Conservation (phyloP, 306 rosid genomes). For the Chamaecrista fasciculata region DNA sequence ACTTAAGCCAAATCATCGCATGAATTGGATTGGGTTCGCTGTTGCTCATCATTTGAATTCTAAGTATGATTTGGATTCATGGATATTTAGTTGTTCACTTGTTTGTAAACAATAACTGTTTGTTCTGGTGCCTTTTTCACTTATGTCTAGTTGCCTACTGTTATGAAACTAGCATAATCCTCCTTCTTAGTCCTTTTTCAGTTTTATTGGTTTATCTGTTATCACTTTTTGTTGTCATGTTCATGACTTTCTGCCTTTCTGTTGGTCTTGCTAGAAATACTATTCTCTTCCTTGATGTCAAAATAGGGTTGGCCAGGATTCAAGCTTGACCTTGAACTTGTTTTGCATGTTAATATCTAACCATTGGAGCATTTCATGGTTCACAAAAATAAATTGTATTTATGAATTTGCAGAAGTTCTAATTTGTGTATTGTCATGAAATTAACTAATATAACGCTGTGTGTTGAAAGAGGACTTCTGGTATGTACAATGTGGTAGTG, state of each 20-base stretch:
- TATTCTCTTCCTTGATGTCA: background rate
- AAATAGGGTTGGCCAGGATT: background rate
- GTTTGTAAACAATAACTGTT: background rate
- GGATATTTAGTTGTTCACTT: constrained; percentile 11
- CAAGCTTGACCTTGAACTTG: background rate
- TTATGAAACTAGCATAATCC: background rate
- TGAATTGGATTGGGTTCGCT: constrained; percentile 99
- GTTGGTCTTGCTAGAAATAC: background rate
- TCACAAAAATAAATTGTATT: constrained; percentile 1
- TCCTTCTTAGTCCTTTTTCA: background rate
- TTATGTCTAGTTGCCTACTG: background rate
- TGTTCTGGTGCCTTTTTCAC: background rate
- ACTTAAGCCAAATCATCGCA: constrained; percentile 93
- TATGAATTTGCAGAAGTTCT: background rate
- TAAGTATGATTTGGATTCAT: constrained; percentile 49
- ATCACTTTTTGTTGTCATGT: background rate
- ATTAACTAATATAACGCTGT: background rate
- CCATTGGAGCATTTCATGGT: background rate
- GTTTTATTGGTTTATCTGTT: background rate
- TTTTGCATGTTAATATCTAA: background rate
- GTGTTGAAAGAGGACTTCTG: background rate
- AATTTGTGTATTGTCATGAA: background rate
- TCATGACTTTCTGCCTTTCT: background rate
- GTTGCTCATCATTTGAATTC: constrained; percentile 92
- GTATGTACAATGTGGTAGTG: background rate